Conservation (phyloP, 257 asterid genomes). For the Solanum phureja region DNA sequence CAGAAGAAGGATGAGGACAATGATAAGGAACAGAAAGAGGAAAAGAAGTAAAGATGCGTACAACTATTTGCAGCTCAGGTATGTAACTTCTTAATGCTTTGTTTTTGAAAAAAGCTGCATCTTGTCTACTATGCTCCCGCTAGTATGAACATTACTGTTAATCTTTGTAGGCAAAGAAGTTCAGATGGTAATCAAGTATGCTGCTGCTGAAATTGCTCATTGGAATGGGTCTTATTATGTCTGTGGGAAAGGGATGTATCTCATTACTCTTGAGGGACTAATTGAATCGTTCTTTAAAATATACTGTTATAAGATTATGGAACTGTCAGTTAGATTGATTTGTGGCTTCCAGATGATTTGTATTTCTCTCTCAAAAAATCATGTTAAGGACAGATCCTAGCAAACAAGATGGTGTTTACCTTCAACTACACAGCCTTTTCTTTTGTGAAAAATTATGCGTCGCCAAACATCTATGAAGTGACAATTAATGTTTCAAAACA, state of each 20-base stretch:
- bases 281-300: neutral
- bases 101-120: neutral
- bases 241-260: neutral
- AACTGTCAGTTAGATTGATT: neutral
- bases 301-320: neutral
- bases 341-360: neutral
- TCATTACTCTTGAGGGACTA: neutral
- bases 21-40: slow-evolving; percentile 44
- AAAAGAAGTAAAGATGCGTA: slow-evolving; percentile 40
- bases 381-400: neutral
- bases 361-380: neutral
- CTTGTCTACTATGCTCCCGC: neutral
- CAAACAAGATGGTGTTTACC: neutral
- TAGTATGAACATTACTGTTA: neutral
- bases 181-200: neutral
- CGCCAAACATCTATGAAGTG: neutral
- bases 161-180: neutral
- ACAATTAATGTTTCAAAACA: neutral
- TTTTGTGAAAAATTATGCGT: neutral
- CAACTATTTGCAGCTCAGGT: neutral
- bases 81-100: neutral
- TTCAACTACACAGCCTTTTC: neutral
- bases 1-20: slow-evolving; percentile 60
- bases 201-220: neutral
- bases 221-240: neutral